Evolutionary conservation across 306 rosid species (phyloP), one percentile per base, ranked within the genome.

Genomic region (Vicia sativa): DNA sequence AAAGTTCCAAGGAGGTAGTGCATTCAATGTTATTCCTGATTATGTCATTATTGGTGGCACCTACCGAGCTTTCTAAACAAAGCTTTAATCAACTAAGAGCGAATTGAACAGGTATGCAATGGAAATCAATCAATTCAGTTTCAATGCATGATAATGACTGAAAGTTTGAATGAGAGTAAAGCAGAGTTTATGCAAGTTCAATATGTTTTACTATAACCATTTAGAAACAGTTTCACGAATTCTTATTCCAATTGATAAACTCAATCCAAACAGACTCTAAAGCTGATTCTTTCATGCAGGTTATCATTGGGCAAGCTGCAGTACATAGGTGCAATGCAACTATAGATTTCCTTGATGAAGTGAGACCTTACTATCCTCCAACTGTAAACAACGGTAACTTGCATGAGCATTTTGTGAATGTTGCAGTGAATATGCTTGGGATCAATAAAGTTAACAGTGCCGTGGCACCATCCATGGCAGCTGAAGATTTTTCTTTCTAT

Each of bases 21-120:
- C 99, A 21, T 85, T 87, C 76, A 93, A 93, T 72, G 90, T 93
- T 44, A 93, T 93, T 79, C 97, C 99, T 25, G 97, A 93, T 79
- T 85, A 86, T 67, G 95, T 93, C 66, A 80, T 84, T 11, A 82
- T 93, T 59, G 96, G 95, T 21, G 99, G 99, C 74, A 88, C 99
- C 54, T 88, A 88, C 81, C 86, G 92, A 46, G 89, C 89, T 93
- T 72, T 76, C 87, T 29, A 76, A 58, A 71, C 73, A 83, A 65
- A 84, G 80, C 71, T 66, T 90, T n/a, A 2, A 57, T 57, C 84
- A 81, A 57, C 86, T 90, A 23, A 78, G 58, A 67, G 42, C 87
- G 92, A 7, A 85, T 93, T 72, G 75, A 83, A 73, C 75, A 90
- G 95, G 99, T 90, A 76, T 48, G 48, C 12, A 23, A 38, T 9